These are phyloP conservation scores for Isabelozyma gotoi DNA, from an alignment of 805 yeast genomes.

Conservation along the genomic window DNA sequence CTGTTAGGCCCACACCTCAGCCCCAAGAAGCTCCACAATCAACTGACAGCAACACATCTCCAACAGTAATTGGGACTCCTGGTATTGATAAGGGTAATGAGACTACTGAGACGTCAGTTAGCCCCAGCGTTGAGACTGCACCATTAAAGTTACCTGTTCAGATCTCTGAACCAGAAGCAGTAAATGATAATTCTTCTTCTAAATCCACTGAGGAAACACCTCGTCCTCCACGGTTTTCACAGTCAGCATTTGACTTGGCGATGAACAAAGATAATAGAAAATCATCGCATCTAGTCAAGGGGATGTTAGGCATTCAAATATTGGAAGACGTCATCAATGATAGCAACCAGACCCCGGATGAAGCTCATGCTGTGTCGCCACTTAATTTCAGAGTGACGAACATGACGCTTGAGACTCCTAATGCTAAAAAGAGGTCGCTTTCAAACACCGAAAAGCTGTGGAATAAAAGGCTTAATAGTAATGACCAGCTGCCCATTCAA, in stretches of 20 bases:
- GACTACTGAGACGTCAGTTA: too few species aligned
- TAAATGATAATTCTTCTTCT: background rate
- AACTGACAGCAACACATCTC: too few species aligned
- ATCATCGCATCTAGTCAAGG: background rate
- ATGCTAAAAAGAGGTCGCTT: constrained; percentile 7
- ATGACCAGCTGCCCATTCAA: background rate
- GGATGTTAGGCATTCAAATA: constrained; percentile 1
- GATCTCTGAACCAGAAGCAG: too few species aligned
- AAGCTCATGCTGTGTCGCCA: constrained; percentile 13
- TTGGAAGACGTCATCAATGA: background rate
- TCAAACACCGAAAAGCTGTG: constrained; percentile 5
- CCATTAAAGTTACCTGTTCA: too few species aligned
- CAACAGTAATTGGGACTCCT: too few species aligned
- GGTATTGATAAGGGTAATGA: too few species aligned
- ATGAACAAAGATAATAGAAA: background rate
- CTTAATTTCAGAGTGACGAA: constrained; percentile 16
- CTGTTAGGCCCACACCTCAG: too few species aligned
- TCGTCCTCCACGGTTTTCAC: constrained; percentile 9
- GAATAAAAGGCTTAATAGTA: constrained; percentile 7
- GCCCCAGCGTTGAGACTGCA: too few species aligned
- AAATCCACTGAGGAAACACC: background rate
- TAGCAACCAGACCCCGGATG: background rate
- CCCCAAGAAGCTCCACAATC: too few species aligned
- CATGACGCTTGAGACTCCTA: constrained; percentile 16
- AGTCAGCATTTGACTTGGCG: constrained; percentile 17